phyloP scores from a whole-genome alignment of 1,139 yeast genomes.

The Magnusiomyces magnusii region DNA sequence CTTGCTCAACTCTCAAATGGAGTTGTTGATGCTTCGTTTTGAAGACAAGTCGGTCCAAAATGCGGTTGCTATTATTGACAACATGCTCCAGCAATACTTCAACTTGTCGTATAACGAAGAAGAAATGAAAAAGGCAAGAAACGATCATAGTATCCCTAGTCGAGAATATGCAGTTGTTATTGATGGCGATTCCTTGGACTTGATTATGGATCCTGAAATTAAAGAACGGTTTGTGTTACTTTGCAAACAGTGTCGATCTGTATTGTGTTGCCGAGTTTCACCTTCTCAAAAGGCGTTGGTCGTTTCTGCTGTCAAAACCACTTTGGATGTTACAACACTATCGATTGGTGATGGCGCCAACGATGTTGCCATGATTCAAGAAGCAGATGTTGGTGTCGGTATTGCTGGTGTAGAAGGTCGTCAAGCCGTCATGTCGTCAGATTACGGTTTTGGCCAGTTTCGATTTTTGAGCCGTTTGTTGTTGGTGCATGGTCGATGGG shows the following conservation, averaged over 20 bases:
- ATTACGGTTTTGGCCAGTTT: conserved; percentile 94
- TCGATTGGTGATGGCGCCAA: conserved; percentile 98
- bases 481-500: conserved; percentile 95
- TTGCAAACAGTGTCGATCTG: conserved; percentile 92
- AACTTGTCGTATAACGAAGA: conserved; percentile 52
- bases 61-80: conserved; percentile 50
- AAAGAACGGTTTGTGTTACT: conserved; percentile 67
- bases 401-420: conserved; percentile 98
- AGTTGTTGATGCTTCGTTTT: conserved; percentile 60
- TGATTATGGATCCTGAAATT: conserved; percentile 50
- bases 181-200: conserved; percentile 85
- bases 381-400: conserved; percentile 97
- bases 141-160: conserved; percentile 70
- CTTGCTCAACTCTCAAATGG: conserved; percentile 79
- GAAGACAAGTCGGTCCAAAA: conserved; percentile 38
- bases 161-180: conserved; percentile 76
- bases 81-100: conserved; percentile 56
- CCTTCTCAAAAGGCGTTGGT: conserved; percentile 97
- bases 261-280: conserved; percentile 90
- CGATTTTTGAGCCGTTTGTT: conserved; percentile 70
- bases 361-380: conserved; percentile 98
- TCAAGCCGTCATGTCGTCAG: conserved; percentile 97
- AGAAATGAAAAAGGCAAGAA: conserved; percentile 54
- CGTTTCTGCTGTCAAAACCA: conserved; percentile 77
- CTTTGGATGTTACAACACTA: conserved; percentile 77